Conservation (phyloP, 306 rosid species). For the Prunus campanulata region DNA sequence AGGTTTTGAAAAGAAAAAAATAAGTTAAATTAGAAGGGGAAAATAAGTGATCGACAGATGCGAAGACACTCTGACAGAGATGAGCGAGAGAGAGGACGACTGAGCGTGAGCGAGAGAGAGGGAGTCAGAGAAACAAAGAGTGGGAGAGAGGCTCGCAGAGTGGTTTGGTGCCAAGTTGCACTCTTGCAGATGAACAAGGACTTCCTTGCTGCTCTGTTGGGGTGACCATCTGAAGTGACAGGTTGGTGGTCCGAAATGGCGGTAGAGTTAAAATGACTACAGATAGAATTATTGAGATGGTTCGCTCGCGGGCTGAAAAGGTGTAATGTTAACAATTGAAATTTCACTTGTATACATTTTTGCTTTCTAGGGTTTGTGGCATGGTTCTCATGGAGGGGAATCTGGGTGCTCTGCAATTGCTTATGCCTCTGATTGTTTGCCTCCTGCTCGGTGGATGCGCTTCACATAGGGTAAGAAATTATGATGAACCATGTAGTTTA, state of each 20-base stretch:
- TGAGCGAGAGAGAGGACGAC: too few relatives aligned
- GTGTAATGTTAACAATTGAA: background rate
- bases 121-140: background rate
- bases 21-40: too few relatives aligned
- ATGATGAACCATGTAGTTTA: background rate
- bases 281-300: too few relatives aligned
- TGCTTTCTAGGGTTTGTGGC: conserved; percentile 33
- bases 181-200: too few relatives aligned
- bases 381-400: conserved; percentile 24
- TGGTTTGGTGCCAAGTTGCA: background rate
- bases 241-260: background rate
- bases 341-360: background rate
- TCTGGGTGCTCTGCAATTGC: conserved; percentile 15
- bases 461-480: conserved; percentile 38
- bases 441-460: conserved; percentile 24
- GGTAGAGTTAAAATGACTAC: too few relatives aligned
- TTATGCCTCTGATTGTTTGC: conserved; percentile 21
- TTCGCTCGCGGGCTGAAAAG: too few relatives aligned
- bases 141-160: background rate
- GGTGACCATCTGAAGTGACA: background rate
- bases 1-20: too few relatives aligned
- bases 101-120: background rate
- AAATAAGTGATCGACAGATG: too few relatives aligned
- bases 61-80: too few relatives aligned
- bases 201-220: background rate